Base-by-base conservation (phyloP, 805 yeast species). In the Candida hispaniensis region DNA sequence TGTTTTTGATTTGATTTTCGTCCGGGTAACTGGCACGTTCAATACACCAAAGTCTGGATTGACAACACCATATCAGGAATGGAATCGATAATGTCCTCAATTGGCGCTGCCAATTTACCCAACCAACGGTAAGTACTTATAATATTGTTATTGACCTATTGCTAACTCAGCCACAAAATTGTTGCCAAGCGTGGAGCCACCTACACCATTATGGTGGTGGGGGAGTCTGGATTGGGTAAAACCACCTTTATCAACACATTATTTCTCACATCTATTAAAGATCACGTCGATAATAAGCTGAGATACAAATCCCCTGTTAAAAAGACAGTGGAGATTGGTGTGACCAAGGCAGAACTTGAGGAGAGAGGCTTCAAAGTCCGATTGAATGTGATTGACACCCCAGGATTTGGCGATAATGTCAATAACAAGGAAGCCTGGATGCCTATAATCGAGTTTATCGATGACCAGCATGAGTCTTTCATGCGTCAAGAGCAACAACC, bases 371-470 rank as follows among this genome's bases (percentile, higher is more conserved):
- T 91, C 43, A 77, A 75, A 51, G 72, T 91, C 50, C 77, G 73
- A 44, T 67, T 91, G 51, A 78, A 81, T 26, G 80, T 88, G 27
- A 70, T 91, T 45, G 88, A 83, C 49, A 73, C 96, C 14, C 93
- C 93, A 21, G 97, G 96, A 1, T 91, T 83, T 58, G 98, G 95
- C 48, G 95, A 83, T 47, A 71, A 73, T 28, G 74, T 91, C 52
- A 80, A 83, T 62, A 82, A 80, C 55, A 58, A 71, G n/a, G 73
- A 76, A 42, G 63, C 81, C 22, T 79, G 83, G 81, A 64, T 64
- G 32, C 79, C 82, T 7, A 60, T 81, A 34, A 69, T 72, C 11
- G 71, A 75, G 46, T 83, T 70, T 48, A 69, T 88, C 42, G 95
- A 86, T 53, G 80, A 77, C 44, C 88, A 81, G 56, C 77, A 78